These are phyloP conservation scores for Limnanthes douglasii DNA, from an alignment of 345 rosid species.

Conservation along the genomic window DNA sequence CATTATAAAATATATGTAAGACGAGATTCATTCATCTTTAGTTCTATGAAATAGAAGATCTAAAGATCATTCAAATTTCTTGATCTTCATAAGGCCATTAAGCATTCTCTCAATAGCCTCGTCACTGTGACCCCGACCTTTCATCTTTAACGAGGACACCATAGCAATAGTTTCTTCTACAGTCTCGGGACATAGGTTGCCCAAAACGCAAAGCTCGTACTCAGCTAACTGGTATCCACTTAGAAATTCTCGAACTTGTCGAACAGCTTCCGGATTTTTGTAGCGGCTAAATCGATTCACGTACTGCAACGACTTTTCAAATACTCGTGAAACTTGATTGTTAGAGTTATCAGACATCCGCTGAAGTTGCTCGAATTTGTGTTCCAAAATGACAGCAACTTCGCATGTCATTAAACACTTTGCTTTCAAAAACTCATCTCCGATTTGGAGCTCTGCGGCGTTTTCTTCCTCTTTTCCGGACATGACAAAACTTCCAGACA, in stretches of 20 bases:
- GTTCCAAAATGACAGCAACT: no score
- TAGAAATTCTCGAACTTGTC: conserved; percentile 94
- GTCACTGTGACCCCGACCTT: conserved; percentile 76
- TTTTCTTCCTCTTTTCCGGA: no score
- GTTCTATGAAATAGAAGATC: no score
- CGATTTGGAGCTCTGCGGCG: no score
- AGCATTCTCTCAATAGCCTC: conserved; percentile 89
- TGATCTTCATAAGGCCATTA: conserved; percentile 68
- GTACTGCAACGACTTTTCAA: conserved; percentile 96
- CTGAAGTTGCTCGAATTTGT: no score
- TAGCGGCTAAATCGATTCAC: conserved; percentile 97
- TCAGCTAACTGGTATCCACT: conserved; percentile 84
- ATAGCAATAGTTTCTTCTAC: conserved; percentile 95
- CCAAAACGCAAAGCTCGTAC: conserved; percentile 97
- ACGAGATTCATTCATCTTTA: no score
- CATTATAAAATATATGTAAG: no score
- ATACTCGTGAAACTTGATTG: no score
- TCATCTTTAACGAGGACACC: conserved; percentile 97
- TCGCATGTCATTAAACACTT: no score
- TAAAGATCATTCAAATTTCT: conserved; percentile 79
- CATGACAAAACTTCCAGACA: no score
- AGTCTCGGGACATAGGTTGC: conserved; percentile 94
- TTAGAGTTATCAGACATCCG: no score
- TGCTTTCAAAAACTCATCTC: no score
- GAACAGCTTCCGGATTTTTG: conserved; percentile 94